These are phyloP conservation scores for Dactylellina parvicollis DNA, from an alignment of 2,329 filamentous ascomycete genomes.

Conservation along the genomic window DNA sequence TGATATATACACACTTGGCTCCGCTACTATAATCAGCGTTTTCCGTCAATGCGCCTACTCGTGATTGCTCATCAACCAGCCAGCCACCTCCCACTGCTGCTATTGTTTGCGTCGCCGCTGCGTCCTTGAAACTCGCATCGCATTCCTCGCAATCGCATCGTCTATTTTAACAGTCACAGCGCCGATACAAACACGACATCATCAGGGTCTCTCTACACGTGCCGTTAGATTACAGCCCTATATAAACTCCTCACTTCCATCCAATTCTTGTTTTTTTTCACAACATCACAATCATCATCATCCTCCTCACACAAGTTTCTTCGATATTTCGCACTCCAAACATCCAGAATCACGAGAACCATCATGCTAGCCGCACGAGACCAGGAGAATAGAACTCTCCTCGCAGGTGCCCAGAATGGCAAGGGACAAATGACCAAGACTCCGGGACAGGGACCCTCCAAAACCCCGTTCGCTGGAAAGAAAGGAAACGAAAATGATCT, in stretches of 20 bases:
- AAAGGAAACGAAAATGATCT: constrained; percentile 86
- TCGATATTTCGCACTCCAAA: too few relatives aligned
- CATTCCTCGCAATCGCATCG: constrained; percentile 19
- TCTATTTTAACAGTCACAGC: constrained; percentile 1
- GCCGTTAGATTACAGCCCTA: not conserved
- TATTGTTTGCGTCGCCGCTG: not conserved
- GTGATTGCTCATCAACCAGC: not conserved
- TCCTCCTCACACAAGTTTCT: constrained; percentile 8
- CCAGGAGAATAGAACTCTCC: constrained; percentile 85
- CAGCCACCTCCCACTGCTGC: not conserved
- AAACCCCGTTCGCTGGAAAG: constrained; percentile 73
- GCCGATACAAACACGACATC: not conserved
- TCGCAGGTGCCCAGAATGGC: constrained; percentile 21
- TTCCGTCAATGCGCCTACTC: not conserved
- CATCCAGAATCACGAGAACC: constrained; percentile 56
- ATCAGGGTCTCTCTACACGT: too few relatives aligned
- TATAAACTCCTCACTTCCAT: not conserved
- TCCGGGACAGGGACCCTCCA: constrained; percentile 77
- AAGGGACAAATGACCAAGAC: constrained; percentile 75
- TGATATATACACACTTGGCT: not conserved
- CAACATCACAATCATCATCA: not conserved
- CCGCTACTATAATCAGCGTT: too few relatives aligned
- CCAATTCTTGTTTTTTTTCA: not conserved
- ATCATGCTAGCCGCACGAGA: constrained; percentile 81
- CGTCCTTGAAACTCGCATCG: constrained; percentile 11